phyloP scores from a whole-genome alignment of 176 grass and related monocot species.

The Rhynchospora pubera region DNA sequence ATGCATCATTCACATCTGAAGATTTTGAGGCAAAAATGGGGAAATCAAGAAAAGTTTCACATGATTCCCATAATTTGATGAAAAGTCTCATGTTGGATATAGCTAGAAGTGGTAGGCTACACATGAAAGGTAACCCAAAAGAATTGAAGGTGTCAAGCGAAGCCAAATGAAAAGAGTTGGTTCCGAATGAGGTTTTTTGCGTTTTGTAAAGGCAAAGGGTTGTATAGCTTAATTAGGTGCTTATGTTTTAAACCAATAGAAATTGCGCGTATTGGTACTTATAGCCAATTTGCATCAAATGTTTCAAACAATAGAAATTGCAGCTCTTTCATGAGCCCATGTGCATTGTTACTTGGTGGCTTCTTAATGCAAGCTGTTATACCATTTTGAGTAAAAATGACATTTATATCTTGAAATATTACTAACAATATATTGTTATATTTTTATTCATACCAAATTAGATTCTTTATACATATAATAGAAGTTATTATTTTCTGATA shows the following conservation, averaged over 20 bases:
- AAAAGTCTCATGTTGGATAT: slow-evolving; percentile 30
- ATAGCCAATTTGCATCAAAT: neutral
- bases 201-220: neutral
- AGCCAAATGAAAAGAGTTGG: slow-evolving; percentile 4
- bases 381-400: neutral
- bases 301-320: neutral
- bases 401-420: neutral
- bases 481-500: neutral
- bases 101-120: slow-evolving; percentile 22
- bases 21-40: slow-evolving; percentile 20
- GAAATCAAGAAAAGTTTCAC: neutral
- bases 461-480: too few relatives aligned
- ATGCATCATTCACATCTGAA: slow-evolving; percentile 29
- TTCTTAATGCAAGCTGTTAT: neutral
- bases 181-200: neutral
- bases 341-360: neutral
- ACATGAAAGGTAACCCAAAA: slow-evolving; percentile 9
- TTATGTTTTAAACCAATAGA: neutral
- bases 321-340: neutral
- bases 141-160: slow-evolving; percentile 15
- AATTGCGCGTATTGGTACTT: neutral
- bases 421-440: neutral
- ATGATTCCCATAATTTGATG: slow-evolving; percentile 19
- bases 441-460: neutral
- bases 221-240: neutral